These are phyloP conservation scores for Paradendryphiella salina DNA, from an alignment of 2,329 filamentous ascomycete species.

Conservation along the genomic window DNA sequence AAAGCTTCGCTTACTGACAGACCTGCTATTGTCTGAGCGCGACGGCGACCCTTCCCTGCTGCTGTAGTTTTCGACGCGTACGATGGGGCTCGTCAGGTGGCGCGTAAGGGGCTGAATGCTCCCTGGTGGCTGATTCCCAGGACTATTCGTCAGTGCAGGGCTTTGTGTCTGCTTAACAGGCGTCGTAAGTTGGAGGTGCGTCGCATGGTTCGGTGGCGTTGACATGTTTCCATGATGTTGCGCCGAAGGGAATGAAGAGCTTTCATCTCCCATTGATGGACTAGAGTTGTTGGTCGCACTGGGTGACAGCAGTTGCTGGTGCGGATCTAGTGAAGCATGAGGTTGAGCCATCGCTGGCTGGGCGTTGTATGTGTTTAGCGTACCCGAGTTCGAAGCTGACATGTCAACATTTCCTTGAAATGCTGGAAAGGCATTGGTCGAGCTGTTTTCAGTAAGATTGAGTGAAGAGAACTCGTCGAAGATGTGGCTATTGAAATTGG, in stretches of 20 bases:
- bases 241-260: conserved; percentile 22
- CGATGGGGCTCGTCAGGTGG: conserved; percentile 47
- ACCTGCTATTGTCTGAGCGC: conserved; percentile 39
- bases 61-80: conserved; percentile 46
- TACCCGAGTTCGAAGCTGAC: conserved; percentile 33
- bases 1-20: conserved; percentile 43
- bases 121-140: conserved; percentile 32
- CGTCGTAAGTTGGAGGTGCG: conserved; percentile 30
- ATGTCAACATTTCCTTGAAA: conserved; percentile 34
- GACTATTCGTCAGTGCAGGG: conserved; percentile 46
- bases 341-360: conserved; percentile 29
- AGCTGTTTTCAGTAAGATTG: conserved; percentile 34
- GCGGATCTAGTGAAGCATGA: conserved; percentile 30
- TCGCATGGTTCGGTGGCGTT: conserved; percentile 33
- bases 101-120: conserved; percentile 33
- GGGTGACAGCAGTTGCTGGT: conserved; percentile 43
- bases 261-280: conserved; percentile 41
- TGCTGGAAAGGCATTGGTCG: conserved; percentile 25
- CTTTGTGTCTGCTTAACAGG: conserved; percentile 44
- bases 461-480: conserved; percentile 38
- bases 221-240: conserved; percentile 31
- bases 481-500: conserved; percentile 37
- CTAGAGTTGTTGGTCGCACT: conserved; percentile 45
- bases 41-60: conserved; percentile 43
- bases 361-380: conserved; percentile 38